Evolutionary conservation across 768 basidiomycete species (phyloP).

Genomic region (Trametes punicea): DNA sequence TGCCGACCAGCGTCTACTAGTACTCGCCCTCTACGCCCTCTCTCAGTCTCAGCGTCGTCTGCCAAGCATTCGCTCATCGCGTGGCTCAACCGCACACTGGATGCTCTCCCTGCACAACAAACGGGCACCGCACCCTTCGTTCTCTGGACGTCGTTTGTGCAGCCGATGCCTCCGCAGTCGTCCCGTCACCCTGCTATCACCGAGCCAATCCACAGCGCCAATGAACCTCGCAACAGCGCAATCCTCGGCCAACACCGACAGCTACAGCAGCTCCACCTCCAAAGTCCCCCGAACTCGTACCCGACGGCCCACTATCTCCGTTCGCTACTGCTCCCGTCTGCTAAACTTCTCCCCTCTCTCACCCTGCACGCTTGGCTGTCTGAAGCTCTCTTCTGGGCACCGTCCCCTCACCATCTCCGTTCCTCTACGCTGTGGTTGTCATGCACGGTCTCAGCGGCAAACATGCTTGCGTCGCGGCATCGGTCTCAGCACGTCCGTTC

Average conservation of each 20-base stretch:
- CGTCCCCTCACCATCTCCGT: too few relatives aligned
- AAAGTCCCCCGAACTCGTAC: not conserved
- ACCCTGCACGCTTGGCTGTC: too few relatives aligned
- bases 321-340: not conserved
- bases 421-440: not conserved
- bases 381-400: too few relatives aligned
- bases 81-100: not conserved
- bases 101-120: too few relatives aligned
- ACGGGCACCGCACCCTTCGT: not conserved
- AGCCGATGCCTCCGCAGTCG: not conserved
- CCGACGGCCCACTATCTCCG: not conserved
- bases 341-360: not conserved
- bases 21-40: not conserved
- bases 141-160: not conserved
- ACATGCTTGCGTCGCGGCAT: not conserved
- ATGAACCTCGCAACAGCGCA: not conserved
- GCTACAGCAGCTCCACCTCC: too few relatives aligned
- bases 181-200: constrained; percentile 1
- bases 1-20: not conserved
- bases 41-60: not conserved
- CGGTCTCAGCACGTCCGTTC: too few relatives aligned
- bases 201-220: not conserved
- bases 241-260: not conserved
- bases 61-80: not conserved
- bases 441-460: constrained; percentile 3